phyloP scores from a whole-genome alignment of 2,329 filamentous ascomycete species.

The Arthrobotrys sphaeroides region DNA sequence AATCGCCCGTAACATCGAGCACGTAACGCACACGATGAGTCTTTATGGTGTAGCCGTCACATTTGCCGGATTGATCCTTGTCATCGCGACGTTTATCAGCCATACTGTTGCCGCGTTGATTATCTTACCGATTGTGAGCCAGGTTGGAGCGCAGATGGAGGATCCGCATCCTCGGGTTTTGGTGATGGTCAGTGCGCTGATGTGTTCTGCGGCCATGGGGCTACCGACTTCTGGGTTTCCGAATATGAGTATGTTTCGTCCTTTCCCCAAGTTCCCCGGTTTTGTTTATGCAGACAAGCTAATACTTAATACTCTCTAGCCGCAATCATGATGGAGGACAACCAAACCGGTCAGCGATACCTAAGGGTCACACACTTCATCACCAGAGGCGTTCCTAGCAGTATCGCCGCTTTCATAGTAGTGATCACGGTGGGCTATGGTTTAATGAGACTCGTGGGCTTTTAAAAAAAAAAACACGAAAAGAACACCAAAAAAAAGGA shows the following conservation, averaged over 20 bases:
- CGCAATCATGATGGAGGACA: constrained; percentile 99
- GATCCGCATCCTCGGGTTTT: constrained; percentile 92
- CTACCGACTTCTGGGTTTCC: constrained; percentile 95
- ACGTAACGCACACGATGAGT: constrained; percentile 77
- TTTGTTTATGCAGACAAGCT: constrained; percentile 33
- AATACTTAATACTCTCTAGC: constrained; percentile 66
- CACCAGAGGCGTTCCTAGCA: constrained; percentile 88
- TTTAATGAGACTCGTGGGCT: constrained; percentile 79
- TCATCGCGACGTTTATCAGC: constrained; percentile 96
- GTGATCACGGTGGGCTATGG: constrained; percentile 91
- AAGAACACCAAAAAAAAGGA: background rate
- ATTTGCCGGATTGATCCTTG: constrained; percentile 82
- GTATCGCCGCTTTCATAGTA: constrained; percentile 80
- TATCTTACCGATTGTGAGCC: constrained; percentile 85
- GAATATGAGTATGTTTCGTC: constrained; percentile 88
- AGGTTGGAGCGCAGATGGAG: constrained; percentile 85
- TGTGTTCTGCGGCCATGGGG: constrained; percentile 98
- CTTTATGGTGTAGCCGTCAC: constrained; percentile 87
- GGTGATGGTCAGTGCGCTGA: constrained; percentile 83
- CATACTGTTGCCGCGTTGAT: constrained; percentile 97
- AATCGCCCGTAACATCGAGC: constrained; percentile 80
- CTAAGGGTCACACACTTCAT: constrained; percentile 93
- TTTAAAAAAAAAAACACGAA: constrained; percentile 62
- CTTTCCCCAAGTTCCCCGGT: background rate
- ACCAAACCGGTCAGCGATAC: constrained; percentile 70